Conservation (phyloP, 345 rosid genomes). For the Barbarea vulgaris region DNA sequence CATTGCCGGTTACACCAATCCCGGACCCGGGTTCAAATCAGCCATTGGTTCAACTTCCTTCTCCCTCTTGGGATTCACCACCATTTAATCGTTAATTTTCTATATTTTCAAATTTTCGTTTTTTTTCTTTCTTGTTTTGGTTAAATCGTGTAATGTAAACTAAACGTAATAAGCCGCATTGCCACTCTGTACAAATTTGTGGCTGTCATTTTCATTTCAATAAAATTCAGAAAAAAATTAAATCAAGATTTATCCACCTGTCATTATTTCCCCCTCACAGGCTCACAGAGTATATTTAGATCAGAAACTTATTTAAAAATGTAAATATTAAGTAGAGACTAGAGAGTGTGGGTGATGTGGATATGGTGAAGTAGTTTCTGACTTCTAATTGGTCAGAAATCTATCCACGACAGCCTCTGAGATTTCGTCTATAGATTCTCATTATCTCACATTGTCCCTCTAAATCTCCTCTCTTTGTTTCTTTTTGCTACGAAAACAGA, state of each 20-base stretch:
- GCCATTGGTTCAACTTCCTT: constrained; percentile 34
- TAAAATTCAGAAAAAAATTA: neutral
- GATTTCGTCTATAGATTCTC: constrained; percentile 66
- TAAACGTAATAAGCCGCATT: constrained; percentile 25
- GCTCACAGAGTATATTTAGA: neutral
- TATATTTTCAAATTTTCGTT: constrained; percentile 1
- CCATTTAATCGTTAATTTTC: constrained; percentile 34
- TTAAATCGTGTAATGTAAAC: constrained; percentile 17
- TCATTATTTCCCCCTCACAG: neutral
- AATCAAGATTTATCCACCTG: constrained; percentile 27
- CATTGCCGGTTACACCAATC: constrained; percentile 31
- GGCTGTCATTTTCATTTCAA: constrained; percentile 20
- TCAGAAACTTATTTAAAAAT: neutral
- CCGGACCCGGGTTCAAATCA: constrained; percentile 38
- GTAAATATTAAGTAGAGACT: neutral
- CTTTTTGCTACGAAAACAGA: constrained; percentile 14
- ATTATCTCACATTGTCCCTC: constrained; percentile 60
- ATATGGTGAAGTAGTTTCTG: constrained; percentile 52
- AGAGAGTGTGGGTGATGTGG: constrained; percentile 38
- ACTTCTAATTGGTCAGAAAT: constrained; percentile 73
- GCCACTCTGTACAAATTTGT: constrained; percentile 29
- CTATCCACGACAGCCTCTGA: constrained; percentile 54
- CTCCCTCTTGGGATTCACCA: constrained; percentile 41
- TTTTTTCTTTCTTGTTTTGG: neutral
- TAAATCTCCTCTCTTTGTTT: constrained; percentile 42